These are phyloP conservation scores for Trichophyton schoenleinii DNA, from an alignment of 2,329 filamentous ascomycete species.

Conservation along the genomic window DNA sequence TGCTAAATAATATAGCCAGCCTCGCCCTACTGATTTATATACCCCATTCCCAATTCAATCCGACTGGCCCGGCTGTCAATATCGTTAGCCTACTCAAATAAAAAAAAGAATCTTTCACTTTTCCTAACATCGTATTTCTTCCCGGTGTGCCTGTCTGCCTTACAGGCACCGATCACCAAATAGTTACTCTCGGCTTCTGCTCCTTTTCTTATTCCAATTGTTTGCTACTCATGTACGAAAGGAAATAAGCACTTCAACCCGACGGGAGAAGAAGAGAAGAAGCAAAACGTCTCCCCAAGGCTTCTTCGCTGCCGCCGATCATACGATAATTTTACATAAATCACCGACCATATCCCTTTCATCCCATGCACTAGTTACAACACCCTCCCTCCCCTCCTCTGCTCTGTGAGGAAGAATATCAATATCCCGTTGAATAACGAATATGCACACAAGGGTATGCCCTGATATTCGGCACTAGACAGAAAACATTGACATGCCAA, in stretches of 20 bases:
- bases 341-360: not conserved
- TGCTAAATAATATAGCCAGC: conserved; percentile 1
- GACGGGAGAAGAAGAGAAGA: not conserved
- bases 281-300: not conserved
- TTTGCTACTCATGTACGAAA: not conserved
- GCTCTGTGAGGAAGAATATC: not conserved
- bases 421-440: not conserved
- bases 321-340: not conserved
- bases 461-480: not conserved
- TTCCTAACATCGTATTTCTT: not conserved
- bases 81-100: not conserved
- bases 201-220: not conserved
- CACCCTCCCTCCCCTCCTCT: not conserved
- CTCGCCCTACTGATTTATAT: not conserved
- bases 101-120: not conserved
- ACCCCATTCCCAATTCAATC: not conserved
- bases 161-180: not conserved
- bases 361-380: not conserved
- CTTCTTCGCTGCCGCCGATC: not conserved
- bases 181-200: not conserved
- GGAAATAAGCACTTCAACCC: not conserved
- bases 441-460: not conserved
- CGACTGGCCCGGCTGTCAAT: not conserved
- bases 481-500: not conserved
- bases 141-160: not conserved